Base-by-base conservation (phyloP, 179 eudicot genomes). In the Actinidia arguta region DNA sequence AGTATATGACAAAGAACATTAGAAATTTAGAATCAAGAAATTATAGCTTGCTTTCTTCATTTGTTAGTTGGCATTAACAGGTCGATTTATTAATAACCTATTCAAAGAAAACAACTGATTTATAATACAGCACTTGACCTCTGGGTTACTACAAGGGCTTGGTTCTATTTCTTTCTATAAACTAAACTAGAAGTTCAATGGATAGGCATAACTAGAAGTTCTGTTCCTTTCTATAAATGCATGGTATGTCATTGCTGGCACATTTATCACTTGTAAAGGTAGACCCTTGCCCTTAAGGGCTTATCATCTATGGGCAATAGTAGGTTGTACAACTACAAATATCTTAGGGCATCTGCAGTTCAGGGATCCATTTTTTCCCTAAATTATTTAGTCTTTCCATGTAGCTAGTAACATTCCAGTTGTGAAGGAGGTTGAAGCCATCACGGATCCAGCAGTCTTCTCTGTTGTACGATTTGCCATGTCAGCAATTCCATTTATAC, bases 321-420 rank as follows among this genome's bases (percentile, higher is more conserved):
- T 22, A 52, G 24, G 47, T 58, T 36, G 22, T 62, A 39, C 36
- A 46, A n/a, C 20, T 61, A 77, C 61, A 77, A 50, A 61, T 9
- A 51, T 78, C 55, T 22, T 27, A 44, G 31, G 58, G 58, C 22
- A 14, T 78, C 56, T 47, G 91, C 92, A 72, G 92, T 90, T 22
- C 88, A 90, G 78, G 91, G 89, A 56, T 82, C 91, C 16, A 87
- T 91, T 75, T 73, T 90, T 76, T 54, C 91, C 47, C 83, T 84
- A 85, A 71, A 90, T 91, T 58, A 89, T 88, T 84, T 88, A 92
- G 58, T 61, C n/a, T 17, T 81, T 20, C 39, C 6, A 54, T 82
- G 82, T 85, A 93, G 97, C 97, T 51, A 90, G 94, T 81, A 75
- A 91, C 80, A 92, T 93, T 83, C 93, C 97, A 4, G 91, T 93